A percentile compares a stretch with the other conserved stretches of the same genome.
Conservation (phyloP, 2,329 filamentous ascomycete genomes). For the Diaporthe aspalathi region DNA sequence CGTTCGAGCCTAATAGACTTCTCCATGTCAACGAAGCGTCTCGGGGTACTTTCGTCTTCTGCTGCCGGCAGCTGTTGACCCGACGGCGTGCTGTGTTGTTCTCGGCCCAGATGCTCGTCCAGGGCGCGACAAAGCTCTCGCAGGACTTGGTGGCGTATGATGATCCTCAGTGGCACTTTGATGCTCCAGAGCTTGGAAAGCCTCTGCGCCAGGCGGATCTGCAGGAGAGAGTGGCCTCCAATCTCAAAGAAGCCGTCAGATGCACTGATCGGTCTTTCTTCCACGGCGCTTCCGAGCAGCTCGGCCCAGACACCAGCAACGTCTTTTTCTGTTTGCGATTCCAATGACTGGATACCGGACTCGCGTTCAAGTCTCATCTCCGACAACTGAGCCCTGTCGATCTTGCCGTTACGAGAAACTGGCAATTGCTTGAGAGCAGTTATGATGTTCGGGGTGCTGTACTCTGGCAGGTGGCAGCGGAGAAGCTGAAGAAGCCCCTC, state of each 20-base stretch:
- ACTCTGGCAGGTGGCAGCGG: background rate
- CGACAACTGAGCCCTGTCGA: background rate
- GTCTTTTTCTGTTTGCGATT: background rate
- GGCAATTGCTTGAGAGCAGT: background rate
- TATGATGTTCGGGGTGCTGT: background rate
- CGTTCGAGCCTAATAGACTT: background rate
- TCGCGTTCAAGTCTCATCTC: constrained; percentile 6
- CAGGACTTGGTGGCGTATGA: background rate
- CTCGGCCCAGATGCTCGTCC: background rate
- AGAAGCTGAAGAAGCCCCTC: background rate
- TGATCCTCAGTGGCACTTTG: background rate
- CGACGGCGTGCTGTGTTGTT: no score
- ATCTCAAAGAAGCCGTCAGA: constrained; percentile 9
- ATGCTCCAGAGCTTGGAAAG: background rate
- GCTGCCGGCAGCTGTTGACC: background rate
- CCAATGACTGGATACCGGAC: background rate
- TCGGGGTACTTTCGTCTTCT: background rate
- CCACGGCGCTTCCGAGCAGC: background rate
- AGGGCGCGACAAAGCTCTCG: background rate
- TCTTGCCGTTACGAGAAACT: constrained; percentile 4
- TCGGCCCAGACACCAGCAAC: background rate
- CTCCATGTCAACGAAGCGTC: background rate
- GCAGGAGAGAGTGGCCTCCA: constrained; percentile 1
- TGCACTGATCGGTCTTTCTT: background rate
- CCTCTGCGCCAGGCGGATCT: constrained; percentile 1